A percentile compares a stretch with the other conserved stretches of the same genome.
These are phyloP conservation scores for Dendryphion nanum DNA, from an alignment of 2,329 filamentous ascomycete genomes.

Conservation along the genomic window DNA sequence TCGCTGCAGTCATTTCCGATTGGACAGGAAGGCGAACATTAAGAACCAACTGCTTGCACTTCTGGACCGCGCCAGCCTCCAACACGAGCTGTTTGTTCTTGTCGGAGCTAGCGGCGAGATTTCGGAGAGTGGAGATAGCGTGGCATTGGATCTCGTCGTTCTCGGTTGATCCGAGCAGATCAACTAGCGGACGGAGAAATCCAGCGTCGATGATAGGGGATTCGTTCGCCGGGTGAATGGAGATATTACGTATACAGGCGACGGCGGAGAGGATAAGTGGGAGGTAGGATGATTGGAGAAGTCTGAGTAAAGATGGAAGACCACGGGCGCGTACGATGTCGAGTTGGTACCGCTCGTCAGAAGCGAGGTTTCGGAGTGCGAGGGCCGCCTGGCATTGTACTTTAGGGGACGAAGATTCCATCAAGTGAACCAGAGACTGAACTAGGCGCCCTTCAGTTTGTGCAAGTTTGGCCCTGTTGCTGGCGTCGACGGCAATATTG, in stretches of 20 bases:
- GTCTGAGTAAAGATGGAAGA: constrained; percentile 77
- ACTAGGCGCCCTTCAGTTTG: constrained; percentile 89
- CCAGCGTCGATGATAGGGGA: constrained; percentile 98
- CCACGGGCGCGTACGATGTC: constrained; percentile 92
- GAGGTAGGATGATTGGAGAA: constrained; percentile 92
- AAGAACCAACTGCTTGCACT: constrained; percentile 95
- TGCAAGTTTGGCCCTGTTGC: constrained; percentile 86
- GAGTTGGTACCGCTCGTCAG: constrained; percentile 97
- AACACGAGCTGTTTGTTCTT: constrained; percentile 97
- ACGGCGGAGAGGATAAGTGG: constrained; percentile 95
- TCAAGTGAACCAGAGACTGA: constrained; percentile 89
- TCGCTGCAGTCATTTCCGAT: constrained; percentile 99
- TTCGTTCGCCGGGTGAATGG: constrained; percentile 95
- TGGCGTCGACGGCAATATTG: constrained; percentile 94
- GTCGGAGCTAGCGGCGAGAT: constrained; percentile 93
- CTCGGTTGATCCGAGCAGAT: constrained; percentile 89
- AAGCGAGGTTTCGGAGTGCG: constrained; percentile 90
- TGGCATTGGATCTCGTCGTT: constrained; percentile 99
- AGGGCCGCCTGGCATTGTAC: constrained; percentile 97
- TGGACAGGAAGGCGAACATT: constrained; percentile 93
- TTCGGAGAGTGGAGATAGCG: constrained; percentile 93
- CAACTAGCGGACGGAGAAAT: constrained; percentile 89
- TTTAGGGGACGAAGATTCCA: constrained; percentile 91
- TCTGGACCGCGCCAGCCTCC: constrained; percentile 94
- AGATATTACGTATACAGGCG: constrained; percentile 97